Evolutionary conservation across 2,329 filamentous ascomycete species (phyloP).

Genomic region (Cercospora zeae-maydis): DNA sequence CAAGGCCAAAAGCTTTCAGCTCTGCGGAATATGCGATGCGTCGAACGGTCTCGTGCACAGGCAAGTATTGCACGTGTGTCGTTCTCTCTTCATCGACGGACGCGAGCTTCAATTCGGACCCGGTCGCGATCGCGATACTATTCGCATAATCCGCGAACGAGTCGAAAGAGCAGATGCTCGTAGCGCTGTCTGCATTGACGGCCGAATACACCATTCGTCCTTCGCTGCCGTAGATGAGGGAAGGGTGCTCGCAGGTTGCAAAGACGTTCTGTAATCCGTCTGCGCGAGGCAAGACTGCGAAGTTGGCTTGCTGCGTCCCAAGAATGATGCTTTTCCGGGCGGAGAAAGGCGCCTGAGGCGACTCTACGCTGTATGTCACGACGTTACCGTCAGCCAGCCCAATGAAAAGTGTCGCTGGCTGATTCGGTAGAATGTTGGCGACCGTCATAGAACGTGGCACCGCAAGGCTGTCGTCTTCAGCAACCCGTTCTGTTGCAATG

Average conservation of each 20-base stretch:
- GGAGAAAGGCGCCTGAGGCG: conserved; percentile 59
- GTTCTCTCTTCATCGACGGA: conserved; percentile 78
- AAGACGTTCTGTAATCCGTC: conserved; percentile 75
- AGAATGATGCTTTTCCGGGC: conserved; percentile 77
- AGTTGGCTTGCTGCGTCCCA: conserved; percentile 77
- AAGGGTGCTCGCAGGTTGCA: conserved; percentile 90
- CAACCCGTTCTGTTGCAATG: conserved; percentile 58
- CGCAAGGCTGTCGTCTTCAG: conserved; percentile 62
- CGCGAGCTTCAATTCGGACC: conserved; percentile 68
- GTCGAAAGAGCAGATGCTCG: conserved; percentile 78
- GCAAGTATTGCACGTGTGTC: conserved; percentile 80
- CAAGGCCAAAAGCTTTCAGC: conserved; percentile 79
- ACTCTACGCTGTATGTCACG: conserved; percentile 72
- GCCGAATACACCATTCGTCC: conserved; percentile 88
- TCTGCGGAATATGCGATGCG: conserved; percentile 78
- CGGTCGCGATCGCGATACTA: conserved; percentile 75
- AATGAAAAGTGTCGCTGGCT: conserved; percentile 74
- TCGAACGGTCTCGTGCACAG: conserved; percentile 76
- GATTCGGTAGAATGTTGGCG: conserved; percentile 66
- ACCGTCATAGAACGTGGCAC: conserved; percentile 80
- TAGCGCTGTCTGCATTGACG: conserved; percentile 82
- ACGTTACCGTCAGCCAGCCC: conserved; percentile 92
- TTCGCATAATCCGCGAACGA: conserved; percentile 69
- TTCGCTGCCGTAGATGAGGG: conserved; percentile 85
- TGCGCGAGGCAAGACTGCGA: conserved; percentile 70